phyloP scores from a whole-genome alignment of 805 yeast species.

The Hanseniaspora taiwanica region DNA sequence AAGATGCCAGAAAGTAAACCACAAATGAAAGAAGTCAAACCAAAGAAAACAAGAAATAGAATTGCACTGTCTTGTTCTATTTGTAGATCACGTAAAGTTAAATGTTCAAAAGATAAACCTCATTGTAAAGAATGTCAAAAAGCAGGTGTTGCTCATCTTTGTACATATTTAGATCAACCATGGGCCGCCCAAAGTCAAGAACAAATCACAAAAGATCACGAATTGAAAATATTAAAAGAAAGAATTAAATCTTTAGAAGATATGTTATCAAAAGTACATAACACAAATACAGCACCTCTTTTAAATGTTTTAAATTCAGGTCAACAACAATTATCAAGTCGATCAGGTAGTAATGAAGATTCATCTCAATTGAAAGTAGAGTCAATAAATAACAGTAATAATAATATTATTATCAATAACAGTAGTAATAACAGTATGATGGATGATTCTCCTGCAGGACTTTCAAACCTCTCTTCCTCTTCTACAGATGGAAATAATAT shows the following conservation, averaged over 20 bases:
- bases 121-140: slow-evolving; percentile 43
- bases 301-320: neutral
- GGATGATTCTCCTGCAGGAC: neutral
- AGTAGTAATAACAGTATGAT: slow-evolving; percentile 1
- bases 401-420: slow-evolving; percentile 4
- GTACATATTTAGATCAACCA: slow-evolving; percentile 45
- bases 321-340: neutral
- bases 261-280: slow-evolving; percentile 25
- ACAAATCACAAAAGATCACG: slow-evolving; percentile 33
- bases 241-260: slow-evolving; percentile 41
- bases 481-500: neutral
- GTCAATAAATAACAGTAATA: slow-evolving; percentile 1
- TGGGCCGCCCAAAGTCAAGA: slow-evolving; percentile 43
- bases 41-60: slow-evolving; percentile 31
- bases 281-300: slow-evolving; percentile 6
- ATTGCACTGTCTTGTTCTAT: slow-evolving; percentile 34
- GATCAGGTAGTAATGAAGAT: neutral
- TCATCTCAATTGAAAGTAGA: no score
- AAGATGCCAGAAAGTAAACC: neutral
- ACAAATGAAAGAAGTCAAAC: neutral
- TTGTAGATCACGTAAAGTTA: slow-evolving; percentile 38
- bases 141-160: slow-evolving; percentile 44
- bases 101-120: slow-evolving; percentile 38
- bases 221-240: slow-evolving; percentile 39
- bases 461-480: no score